Evolutionary conservation across 345 rosid species (phyloP).

Genomic region (Lumnitzera littorea): DNA sequence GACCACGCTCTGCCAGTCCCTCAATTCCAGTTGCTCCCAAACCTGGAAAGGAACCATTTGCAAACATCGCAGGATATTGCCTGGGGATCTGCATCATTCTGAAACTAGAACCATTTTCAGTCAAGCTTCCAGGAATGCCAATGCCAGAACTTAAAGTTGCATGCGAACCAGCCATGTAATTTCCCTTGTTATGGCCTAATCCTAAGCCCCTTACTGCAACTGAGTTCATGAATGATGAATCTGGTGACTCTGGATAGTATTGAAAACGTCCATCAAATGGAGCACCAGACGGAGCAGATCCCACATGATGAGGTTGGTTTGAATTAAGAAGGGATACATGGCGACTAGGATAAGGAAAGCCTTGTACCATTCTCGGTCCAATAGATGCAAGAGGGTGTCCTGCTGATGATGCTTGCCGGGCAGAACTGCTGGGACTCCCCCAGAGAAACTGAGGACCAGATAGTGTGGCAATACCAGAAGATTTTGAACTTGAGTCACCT

Average conservation of each 20-base stretch:
- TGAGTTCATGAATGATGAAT: conserved; percentile 51
- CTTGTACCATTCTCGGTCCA: conserved; percentile 32
- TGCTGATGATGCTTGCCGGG: conserved; percentile 56
- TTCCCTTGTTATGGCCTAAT: conserved; percentile 34
- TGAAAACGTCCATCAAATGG: conserved; percentile 76
- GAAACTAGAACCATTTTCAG: conserved; percentile 48
- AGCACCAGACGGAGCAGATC: conserved; percentile 88
- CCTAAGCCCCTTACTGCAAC: conserved; percentile 45
- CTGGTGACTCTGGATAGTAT: conserved; percentile 70
- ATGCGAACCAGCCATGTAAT: conserved; percentile 37
- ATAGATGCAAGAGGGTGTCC: conserved; percentile 53
- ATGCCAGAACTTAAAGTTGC: conserved; percentile 40
- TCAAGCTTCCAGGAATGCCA: conserved; percentile 36
- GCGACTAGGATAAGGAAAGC: conserved; percentile 34
- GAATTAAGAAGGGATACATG: conserved; percentile 43
- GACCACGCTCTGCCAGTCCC: conserved; percentile 42
- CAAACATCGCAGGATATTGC: conserved; percentile 33
- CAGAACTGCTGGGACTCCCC: conserved; percentile 72
- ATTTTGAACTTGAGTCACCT: conserved; percentile 48
- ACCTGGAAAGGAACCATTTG: conserved; percentile 46
- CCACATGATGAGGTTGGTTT: conserved; percentile 61
- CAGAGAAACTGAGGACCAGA: conserved; percentile 91
- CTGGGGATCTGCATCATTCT: conserved; percentile 55
- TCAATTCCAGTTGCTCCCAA: conserved; percentile 36
- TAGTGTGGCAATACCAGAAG: conserved; percentile 51